phyloP scores from a whole-genome alignment of 2,329 filamentous ascomycete species.

The Curvularia lunata region DNA sequence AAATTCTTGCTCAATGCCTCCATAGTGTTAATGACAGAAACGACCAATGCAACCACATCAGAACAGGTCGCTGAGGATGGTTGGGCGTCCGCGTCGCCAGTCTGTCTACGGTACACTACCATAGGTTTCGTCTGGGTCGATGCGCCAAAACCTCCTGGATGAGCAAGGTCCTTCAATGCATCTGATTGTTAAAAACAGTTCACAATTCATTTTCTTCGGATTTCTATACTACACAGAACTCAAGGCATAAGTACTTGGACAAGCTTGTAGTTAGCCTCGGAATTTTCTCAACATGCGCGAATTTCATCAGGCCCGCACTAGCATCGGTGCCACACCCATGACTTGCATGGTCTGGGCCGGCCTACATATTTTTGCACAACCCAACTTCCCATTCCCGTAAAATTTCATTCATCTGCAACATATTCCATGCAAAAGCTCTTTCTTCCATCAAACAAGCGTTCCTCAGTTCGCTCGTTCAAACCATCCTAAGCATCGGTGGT shows the following conservation, averaged over 20 bases:
- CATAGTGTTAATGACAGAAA: too few relatives aligned
- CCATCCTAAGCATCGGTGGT: constrained; percentile 18
- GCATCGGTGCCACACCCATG: background rate
- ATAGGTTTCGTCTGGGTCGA: background rate
- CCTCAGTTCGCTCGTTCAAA: background rate
- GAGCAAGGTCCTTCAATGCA: background rate
- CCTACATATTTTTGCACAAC: background rate
- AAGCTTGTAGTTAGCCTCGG: background rate
- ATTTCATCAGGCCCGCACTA: background rate
- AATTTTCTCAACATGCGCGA: background rate
- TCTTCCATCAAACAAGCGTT: background rate
- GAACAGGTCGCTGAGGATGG: background rate
- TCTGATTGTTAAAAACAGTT: background rate
- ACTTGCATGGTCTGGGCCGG: background rate
- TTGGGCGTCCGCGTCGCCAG: background rate
- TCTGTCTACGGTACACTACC: background rate
- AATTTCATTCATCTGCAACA: background rate
- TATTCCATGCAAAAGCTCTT: constrained; percentile 10
- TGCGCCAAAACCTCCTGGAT: background rate
- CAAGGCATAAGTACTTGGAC: background rate
- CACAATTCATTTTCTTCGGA: too few relatives aligned
- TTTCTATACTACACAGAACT: background rate
- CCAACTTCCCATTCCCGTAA: background rate
- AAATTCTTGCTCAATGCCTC: too few relatives aligned
- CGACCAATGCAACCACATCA: background rate